Percentiles rank a stretch among this genome's conserved stretches.
Evolutionary conservation across 495 filamentous ascomycete genomes (phyloP).

Genomic region (Lindgomyces ingoldianus): DNA sequence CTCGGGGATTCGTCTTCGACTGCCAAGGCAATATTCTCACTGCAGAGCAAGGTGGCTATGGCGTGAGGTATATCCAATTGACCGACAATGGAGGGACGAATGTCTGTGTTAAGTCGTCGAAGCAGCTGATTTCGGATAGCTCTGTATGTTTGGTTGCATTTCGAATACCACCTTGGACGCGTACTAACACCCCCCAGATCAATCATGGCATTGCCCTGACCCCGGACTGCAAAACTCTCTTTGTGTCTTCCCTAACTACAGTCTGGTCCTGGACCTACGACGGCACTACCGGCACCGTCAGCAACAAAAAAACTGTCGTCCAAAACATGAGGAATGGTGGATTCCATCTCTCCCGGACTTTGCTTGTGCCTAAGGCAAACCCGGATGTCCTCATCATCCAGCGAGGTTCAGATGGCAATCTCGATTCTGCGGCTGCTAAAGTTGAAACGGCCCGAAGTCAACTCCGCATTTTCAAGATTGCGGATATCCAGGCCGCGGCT

Average conservation of each 20-base stretch:
- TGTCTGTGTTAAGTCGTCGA: slow-evolving; percentile 37
- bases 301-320: slow-evolving; percentile 15
- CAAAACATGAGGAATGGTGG: slow-evolving; percentile 14
- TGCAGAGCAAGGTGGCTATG: slow-evolving; percentile 55
- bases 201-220: slow-evolving; percentile 27
- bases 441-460: background rate
- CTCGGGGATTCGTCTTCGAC: slow-evolving; percentile 63
- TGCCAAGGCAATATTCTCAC: slow-evolving; percentile 58
- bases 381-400: slow-evolving; percentile 17
- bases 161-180: too few species aligned
- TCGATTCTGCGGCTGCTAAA: slow-evolving; percentile 13
- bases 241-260: background rate
- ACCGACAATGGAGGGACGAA: slow-evolving; percentile 55
- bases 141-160: slow-evolving; percentile 17
- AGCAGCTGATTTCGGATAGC: slow-evolving; percentile 39
- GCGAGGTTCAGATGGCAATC: slow-evolving; percentile 16
- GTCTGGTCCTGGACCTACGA: slow-evolving; percentile 23
- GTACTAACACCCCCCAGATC: too few species aligned
- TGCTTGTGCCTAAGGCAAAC: slow-evolving; percentile 5
- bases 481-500: background rate
- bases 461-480: slow-evolving; percentile 16
- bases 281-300: slow-evolving; percentile 6
- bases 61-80: slow-evolving; percentile 53
- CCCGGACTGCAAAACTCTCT: slow-evolving; percentile 25
- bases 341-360: slow-evolving; percentile 12